Percentiles rank a stretch among this genome's conserved stretches.
These are phyloP conservation scores for Thozetella sp. DNA, from an alignment of 495 filamentous ascomycete species.

Conservation along the genomic window DNA sequence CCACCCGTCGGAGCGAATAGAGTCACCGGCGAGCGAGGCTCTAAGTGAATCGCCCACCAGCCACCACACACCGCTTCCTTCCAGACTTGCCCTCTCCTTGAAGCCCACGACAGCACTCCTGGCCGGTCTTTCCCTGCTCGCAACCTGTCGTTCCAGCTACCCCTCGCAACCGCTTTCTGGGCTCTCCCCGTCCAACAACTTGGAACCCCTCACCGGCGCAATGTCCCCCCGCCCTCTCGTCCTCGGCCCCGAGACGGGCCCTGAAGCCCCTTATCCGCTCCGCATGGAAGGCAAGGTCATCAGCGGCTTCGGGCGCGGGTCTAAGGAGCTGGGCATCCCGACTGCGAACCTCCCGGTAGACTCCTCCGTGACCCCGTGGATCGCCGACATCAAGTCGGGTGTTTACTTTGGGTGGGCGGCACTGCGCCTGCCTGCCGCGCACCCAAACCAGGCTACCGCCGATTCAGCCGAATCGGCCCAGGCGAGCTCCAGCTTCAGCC, in stretches of 20 bases:
- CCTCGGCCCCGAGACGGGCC: slow-evolving; percentile 71
- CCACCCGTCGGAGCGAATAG: too few relatives aligned
- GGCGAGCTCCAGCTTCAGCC: slow-evolving; percentile 13
- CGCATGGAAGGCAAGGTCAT: slow-evolving; percentile 82
- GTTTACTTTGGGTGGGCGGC: slow-evolving; percentile 93
- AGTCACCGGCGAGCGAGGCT: too few relatives aligned
- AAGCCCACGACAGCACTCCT: too few relatives aligned
- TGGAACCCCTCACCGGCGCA: slow-evolving; percentile 12
- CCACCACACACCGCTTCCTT: too few relatives aligned
- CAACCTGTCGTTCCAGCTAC: neutral
- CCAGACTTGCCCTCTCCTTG: too few relatives aligned
- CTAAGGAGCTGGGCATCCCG: slow-evolving; percentile 93
- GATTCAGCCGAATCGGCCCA: slow-evolving; percentile 3
- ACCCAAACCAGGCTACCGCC: slow-evolving; percentile 30
- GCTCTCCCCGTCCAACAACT: slow-evolving; percentile 4
- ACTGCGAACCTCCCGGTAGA: slow-evolving; percentile 94
- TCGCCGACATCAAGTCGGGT: slow-evolving; percentile 70
- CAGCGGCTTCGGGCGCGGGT: slow-evolving; percentile 90
- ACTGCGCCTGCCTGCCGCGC: slow-evolving; percentile 48
- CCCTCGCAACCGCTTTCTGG: neutral
- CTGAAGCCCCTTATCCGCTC: slow-evolving; percentile 78
- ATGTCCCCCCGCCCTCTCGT: slow-evolving; percentile 54
- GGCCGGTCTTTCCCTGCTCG: too few relatives aligned
- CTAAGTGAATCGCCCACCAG: too few relatives aligned
- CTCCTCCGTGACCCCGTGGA: slow-evolving; percentile 65